Base-by-base conservation (phyloP, 768 basidiomycete species). In the Piloderma croceum region DNA sequence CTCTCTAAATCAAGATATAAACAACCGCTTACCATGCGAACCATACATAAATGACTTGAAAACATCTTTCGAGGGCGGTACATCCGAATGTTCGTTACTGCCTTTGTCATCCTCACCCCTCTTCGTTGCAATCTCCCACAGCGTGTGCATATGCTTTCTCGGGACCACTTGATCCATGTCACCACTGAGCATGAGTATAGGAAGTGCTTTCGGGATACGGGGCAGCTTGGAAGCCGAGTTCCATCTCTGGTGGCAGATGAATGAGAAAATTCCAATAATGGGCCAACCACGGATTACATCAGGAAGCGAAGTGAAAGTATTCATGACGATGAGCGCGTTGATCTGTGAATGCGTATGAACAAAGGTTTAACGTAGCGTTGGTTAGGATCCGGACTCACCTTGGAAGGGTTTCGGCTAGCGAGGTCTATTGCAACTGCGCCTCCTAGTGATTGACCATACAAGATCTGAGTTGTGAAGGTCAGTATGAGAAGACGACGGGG, bases 341-440 rank as follows among this genome's bases (percentile, higher is more conserved):
- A 94, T 79, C 84, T 90, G 47, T 21, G 31, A 15, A n/a, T n/a
- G n/a, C n/a, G n/a, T n/a, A n/a, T n/a, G n/a, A n/a, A n/a, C n/a
- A n/a, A n/a, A n/a, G n/a, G n/a, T n/a, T n/a, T n/a, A n/a, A n/a
- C n/a, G n/a, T n/a, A n/a, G n/a, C n/a, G n/a, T n/a, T n/a, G n/a
- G n/a, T n/a, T n/a, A n/a, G n/a, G n/a, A n/a, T n/a, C n/a, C n/a
- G n/a, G n/a, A n/a, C 63, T 27, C 44, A 83, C 88, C 52, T 82
- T 76, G 15, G 73, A 60, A 1, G 83, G 75, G 56, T 92, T 93
- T 22, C 74, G 71, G 45, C 81, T 81, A 0, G 88, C 87, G 17
- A 94, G 80, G 60, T 92, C 84, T 34, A 97, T 85, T 9, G 87
- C 75, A 4, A 97, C 92, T 0, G 92, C 93, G 22, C 94, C 94